Conservation (phyloP, 371 early-diverging fungal species). For the Mortierella sp. region DNA sequence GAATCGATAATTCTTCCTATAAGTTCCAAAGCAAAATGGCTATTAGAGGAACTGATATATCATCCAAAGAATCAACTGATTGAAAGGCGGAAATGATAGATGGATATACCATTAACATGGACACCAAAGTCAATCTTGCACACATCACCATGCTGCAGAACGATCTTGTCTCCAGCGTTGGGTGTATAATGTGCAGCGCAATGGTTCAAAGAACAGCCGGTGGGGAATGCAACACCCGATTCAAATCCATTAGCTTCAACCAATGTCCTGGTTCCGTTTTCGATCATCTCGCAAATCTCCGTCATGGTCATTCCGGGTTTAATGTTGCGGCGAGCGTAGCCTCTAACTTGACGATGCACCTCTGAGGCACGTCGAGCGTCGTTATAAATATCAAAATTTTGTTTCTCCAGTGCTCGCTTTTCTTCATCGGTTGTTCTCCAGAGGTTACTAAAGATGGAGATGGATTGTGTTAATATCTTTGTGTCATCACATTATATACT, state of each 20-base stretch:
- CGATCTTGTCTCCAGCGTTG: slow-evolving; percentile 96
- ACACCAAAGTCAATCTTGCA: slow-evolving; percentile 99
- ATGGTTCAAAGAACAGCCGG: slow-evolving; percentile 97
- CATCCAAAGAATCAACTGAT: neutral
- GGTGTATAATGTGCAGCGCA: slow-evolving; percentile 99
- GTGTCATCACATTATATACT: neutral
- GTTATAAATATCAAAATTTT: slow-evolving; percentile 75
- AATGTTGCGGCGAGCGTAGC: slow-evolving; percentile 84
- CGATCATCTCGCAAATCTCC: slow-evolving; percentile 94
- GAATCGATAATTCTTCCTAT: slow-evolving; percentile 95
- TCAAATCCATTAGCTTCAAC: slow-evolving; percentile 92
- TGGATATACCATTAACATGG: slow-evolving; percentile 89
- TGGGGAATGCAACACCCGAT: slow-evolving; percentile 98
- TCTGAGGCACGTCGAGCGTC: slow-evolving; percentile 93
- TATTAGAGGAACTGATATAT: slow-evolving; percentile 68
- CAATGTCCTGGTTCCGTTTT: slow-evolving; percentile 93
- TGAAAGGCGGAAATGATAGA: neutral
- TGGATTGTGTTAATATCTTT: neutral
- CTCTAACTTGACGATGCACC: slow-evolving; percentile 93
- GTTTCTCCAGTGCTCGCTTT: slow-evolving; percentile 77
- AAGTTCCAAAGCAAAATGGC: neutral
- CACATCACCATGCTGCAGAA: slow-evolving; percentile 94
- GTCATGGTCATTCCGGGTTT: slow-evolving; percentile 98
- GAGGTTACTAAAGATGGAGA: slow-evolving; percentile 62
- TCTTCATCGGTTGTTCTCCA: slow-evolving; percentile 86